Evolutionary conservation across 2,329 filamentous ascomycete genomes (phyloP), one percentile per base, ranked within the genome.

Genomic region (Clarireedia hainanense): DNA sequence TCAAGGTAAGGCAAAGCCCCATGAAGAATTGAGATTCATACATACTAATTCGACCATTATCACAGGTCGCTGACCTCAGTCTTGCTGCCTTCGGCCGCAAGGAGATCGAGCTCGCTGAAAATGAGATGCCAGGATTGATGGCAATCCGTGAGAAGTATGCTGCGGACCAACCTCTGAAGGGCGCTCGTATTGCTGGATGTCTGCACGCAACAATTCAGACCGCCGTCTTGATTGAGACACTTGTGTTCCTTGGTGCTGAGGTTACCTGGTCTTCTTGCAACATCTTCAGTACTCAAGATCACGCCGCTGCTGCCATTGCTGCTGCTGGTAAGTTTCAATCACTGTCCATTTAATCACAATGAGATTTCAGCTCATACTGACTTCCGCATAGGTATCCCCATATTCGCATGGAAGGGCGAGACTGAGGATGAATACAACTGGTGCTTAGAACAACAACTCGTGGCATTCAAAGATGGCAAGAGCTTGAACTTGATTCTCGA

Each of bases 351-450:
- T 94, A 64, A 91, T 94, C 69, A 30, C 1, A 30, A 12, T 34
- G 4, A 34, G 12, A 34, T 14, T 12, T 34, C 30, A 12, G 9
- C 92, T 97, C 3, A 50, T 46, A 23, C 15, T 23, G 47, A 47
- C 59, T 64, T 52, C 34, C 7, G 27, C 48, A 15, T 52, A 64
- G 94, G 92, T 74, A 87, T 95, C 64, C 91, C 92, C 69, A 92
- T 99, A 69, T 82, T 83, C 64, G 81, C 82, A 74, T 84, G 82
- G 81, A 85, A 84, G 76, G 80, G 64, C 43, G 94, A 99, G 89
- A 96, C 92, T 68, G 94, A 99, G 79, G 94, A 97, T 80, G 94
- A 97, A 81, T 99, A 97, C 85, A 84, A 95, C 76, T 97, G 94
- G 94, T 99, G 94, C 78, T 80, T 97, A 71, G 92, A 97, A 83